A percentile compares a stretch with the other conserved stretches of the same genome.
Conservation (phyloP, 2,329 filamentous ascomycete genomes). For the Onygenales sp. region DNA sequence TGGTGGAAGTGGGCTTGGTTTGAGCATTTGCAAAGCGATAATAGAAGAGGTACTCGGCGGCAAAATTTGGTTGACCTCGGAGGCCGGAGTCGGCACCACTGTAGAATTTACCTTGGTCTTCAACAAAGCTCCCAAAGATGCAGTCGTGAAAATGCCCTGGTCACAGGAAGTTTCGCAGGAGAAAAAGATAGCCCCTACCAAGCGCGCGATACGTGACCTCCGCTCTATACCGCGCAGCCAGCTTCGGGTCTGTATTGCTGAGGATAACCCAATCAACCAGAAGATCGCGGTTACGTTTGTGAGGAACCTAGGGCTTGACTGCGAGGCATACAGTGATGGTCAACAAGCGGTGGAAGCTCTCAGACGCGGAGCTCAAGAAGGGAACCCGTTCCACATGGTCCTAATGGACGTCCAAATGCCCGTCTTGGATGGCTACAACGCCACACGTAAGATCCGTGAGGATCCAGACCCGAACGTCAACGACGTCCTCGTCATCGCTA, state of each 20-base stretch:
- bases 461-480: slow-evolving; percentile 68
- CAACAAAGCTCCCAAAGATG: slow-evolving; percentile 60
- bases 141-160: slow-evolving; percentile 49
- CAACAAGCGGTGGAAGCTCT: slow-evolving; percentile 79
- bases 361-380: slow-evolving; percentile 60
- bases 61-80: slow-evolving; percentile 70
- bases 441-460: slow-evolving; percentile 70
- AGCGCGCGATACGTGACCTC: slow-evolving; percentile 52
- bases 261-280: slow-evolving; percentile 92
- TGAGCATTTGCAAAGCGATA: slow-evolving; percentile 90
- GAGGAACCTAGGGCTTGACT: slow-evolving; percentile 72
- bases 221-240: slow-evolving; percentile 65
- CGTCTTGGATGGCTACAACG: slow-evolving; percentile 83
- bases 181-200: slow-evolving; percentile 34
- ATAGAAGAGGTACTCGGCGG: slow-evolving; percentile 90
- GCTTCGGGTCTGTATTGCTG: slow-evolving; percentile 81
- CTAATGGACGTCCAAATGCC: slow-evolving; percentile 98
- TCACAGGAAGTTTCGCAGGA: slow-evolving; percentile 35
- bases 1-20: slow-evolving; percentile 78
- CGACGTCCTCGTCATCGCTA: slow-evolving; percentile 85
- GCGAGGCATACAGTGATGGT: slow-evolving; percentile 85
- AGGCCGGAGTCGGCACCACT: slow-evolving; percentile 50
- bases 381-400: slow-evolving; percentile 75
- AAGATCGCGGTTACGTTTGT: slow-evolving; percentile 90
- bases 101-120: slow-evolving; percentile 78